Conservation (phyloP, 345 rosid species). For the Conringia planisiliqua region DNA sequence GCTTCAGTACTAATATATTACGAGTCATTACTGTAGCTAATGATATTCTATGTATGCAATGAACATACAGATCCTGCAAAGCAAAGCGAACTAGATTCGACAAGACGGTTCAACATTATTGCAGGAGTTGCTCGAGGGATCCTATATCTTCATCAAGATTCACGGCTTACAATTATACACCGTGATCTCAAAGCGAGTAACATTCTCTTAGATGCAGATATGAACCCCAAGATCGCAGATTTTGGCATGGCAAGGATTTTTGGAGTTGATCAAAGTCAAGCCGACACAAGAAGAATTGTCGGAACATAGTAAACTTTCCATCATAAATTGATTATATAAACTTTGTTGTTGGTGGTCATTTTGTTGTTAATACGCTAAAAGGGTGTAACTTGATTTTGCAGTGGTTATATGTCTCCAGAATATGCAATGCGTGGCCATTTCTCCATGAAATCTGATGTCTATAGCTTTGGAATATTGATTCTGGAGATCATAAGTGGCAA, state of each 20-base stretch:
- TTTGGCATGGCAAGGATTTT: not conserved
- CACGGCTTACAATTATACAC: constrained; percentile 1
- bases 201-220: not conserved
- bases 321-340: not conserved
- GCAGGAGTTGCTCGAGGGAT: constrained; percentile 1
- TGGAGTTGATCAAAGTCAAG: constrained; percentile 1
- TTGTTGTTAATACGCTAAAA: not conserved
- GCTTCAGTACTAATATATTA: not conserved
- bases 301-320: constrained; percentile 9
- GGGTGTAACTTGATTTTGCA: not conserved
- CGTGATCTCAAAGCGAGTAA: not conserved
- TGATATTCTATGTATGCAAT: not conserved
- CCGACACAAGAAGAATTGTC: constrained; percentile 1
- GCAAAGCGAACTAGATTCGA: not conserved
- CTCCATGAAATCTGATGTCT: constrained; percentile 23
- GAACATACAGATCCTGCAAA: not conserved
- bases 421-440: not conserved
- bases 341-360: not conserved
- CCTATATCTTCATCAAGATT: constrained; percentile 1
- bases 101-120: not conserved
- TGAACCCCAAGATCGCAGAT: not conserved
- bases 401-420: constrained; percentile 38
- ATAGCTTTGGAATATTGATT: constrained; percentile 23
- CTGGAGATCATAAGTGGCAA: constrained; percentile 4
- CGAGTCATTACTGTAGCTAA: not conserved